These are phyloP conservation scores for Lentinula boryana DNA, from an alignment of 768 basidiomycete genomes.

Conservation along the genomic window DNA sequence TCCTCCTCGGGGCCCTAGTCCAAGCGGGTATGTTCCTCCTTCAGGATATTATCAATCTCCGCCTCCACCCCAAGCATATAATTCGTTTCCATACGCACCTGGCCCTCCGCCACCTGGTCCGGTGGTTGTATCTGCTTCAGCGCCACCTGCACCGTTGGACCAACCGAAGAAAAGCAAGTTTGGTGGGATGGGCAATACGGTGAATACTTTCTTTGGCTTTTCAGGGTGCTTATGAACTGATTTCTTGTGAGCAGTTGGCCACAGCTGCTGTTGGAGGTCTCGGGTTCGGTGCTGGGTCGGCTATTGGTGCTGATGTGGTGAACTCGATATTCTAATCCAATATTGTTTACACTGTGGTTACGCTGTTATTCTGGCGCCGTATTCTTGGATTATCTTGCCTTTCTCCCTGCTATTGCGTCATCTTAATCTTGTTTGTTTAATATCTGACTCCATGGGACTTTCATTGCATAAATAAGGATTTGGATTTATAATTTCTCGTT, in stretches of 20 bases:
- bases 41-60: constrained; percentile 16
- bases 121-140: constrained; percentile 11
- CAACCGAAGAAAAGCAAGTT: constrained; percentile 53
- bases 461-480: not conserved
- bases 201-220: constrained; percentile 19
- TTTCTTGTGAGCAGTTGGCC: constrained; percentile 34
- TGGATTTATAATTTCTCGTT: not conserved
- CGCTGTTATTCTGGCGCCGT: not conserved
- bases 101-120: constrained; percentile 4
- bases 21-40: constrained; percentile 9
- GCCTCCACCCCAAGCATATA: constrained; percentile 14
- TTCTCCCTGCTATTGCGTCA: not conserved
- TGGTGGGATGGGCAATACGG: constrained; percentile 53
- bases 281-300: constrained; percentile 65
- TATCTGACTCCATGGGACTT: not conserved
- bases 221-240: not conserved
- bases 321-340: constrained; percentile 37
- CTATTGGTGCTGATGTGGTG: constrained; percentile 37
- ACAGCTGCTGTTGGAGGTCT: constrained; percentile 63
- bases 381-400: not conserved
- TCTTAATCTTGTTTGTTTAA: no score
- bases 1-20: constrained; percentile 5
- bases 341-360: not conserved
- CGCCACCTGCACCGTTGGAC: constrained; percentile 20
- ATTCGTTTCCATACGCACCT: not conserved